Percentiles rank a stretch among this genome's conserved stretches.
These are phyloP conservation scores for Fusarium nodosum DNA, from an alignment of 2,329 filamentous ascomycete genomes.

Conservation along the genomic window DNA sequence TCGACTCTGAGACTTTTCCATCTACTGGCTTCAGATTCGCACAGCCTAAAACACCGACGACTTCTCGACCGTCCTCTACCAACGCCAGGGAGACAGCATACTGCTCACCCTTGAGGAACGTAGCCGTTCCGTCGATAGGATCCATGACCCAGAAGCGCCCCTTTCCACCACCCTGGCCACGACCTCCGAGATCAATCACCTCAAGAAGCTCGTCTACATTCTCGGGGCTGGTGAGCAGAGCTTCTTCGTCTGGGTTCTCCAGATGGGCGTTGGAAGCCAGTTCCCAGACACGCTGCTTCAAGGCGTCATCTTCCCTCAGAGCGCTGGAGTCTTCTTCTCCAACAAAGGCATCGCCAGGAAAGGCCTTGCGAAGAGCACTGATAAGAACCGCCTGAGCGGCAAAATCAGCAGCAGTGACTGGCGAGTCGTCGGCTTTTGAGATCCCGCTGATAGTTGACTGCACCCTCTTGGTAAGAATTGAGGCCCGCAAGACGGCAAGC, in stretches of 20 bases:
- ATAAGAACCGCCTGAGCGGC: slow-evolving; percentile 74
- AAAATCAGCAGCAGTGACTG: slow-evolving; percentile 75
- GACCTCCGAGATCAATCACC: slow-evolving; percentile 71
- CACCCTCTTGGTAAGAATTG: slow-evolving; percentile 67
- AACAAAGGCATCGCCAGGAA: slow-evolving; percentile 69
- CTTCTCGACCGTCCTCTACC: slow-evolving; percentile 68
- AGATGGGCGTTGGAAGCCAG: slow-evolving; percentile 57
- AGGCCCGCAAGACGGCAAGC: slow-evolving; percentile 67
- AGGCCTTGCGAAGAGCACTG: slow-evolving; percentile 65
- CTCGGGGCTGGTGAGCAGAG: slow-evolving; percentile 55
- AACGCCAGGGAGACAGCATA: slow-evolving; percentile 73
- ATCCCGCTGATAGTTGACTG: slow-evolving; percentile 62
- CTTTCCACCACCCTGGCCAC: slow-evolving; percentile 54
- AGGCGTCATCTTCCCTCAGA: slow-evolving; percentile 61
- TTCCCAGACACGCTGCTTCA: slow-evolving; percentile 68
- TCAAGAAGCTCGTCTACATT: slow-evolving; percentile 69
- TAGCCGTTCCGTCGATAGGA: slow-evolving; percentile 74
- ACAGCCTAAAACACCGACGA: slow-evolving; percentile 71
- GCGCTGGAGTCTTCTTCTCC: slow-evolving; percentile 71
- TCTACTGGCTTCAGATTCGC: slow-evolving; percentile 65
- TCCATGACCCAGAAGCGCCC: slow-evolving; percentile 72
- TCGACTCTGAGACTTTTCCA: slow-evolving; percentile 55
- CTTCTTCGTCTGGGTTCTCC: slow-evolving; percentile 26
- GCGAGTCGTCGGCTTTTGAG: slow-evolving; percentile 69
- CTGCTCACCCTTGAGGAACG: slow-evolving; percentile 72